phyloP scores from a whole-genome alignment of 305 asterid species.

The Stenogyne calaminthoides region DNA sequence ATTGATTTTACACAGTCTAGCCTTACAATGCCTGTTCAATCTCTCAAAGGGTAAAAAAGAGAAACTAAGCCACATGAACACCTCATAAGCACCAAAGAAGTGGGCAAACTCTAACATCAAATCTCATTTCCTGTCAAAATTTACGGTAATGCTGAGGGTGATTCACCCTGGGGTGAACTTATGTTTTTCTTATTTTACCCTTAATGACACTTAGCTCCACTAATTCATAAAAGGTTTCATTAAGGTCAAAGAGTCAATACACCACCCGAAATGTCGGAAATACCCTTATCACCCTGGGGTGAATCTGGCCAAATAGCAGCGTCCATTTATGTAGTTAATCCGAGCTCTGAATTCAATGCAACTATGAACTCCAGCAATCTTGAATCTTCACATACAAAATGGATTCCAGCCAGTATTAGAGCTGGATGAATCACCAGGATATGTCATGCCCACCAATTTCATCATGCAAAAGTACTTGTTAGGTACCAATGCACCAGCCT shows the following conservation, averaged over 20 bases:
- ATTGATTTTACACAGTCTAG: neutral
- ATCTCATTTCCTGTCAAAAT: neutral
- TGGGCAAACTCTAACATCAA: neutral
- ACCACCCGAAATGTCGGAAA: too few species aligned
- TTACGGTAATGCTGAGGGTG: too few species aligned
- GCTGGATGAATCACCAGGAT: constrained; percentile 33
- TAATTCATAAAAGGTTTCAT: too few species aligned
- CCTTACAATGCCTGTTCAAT: neutral
- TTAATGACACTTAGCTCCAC: too few species aligned
- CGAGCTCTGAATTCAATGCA: neutral
- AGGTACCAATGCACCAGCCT: constrained; percentile 76
- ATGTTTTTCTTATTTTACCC: too few species aligned
- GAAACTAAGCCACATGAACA: neutral
- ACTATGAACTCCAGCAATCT: neutral
- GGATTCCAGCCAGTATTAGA: neutral
- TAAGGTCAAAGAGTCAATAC: too few species aligned
- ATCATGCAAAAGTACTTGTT: constrained; percentile 69
- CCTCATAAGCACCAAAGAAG: neutral
- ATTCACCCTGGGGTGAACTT: too few species aligned
- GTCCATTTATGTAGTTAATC: neutral
- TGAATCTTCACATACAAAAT: neutral
- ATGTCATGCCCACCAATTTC: constrained; percentile 71
- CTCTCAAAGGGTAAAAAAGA: neutral
- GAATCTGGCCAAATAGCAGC: too few species aligned
- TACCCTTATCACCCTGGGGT: too few species aligned